Conservation (phyloP, 1,284 basidiomycete genomes). For the Crepidotus sp. region DNA sequence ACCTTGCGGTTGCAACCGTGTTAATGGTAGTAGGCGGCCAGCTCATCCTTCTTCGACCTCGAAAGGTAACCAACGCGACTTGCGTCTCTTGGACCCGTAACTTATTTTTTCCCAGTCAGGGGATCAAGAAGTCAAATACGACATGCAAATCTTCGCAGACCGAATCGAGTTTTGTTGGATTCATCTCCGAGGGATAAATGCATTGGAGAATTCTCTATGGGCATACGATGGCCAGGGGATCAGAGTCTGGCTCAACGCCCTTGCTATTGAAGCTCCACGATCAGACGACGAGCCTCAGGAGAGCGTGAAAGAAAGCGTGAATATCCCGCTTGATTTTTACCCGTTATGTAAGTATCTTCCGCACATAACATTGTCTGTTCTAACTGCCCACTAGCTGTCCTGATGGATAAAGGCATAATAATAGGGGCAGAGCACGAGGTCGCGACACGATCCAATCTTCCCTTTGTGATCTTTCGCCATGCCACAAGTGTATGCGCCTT, state of each 20-base stretch:
- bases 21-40: conserved; percentile 95
- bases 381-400: conserved; percentile 53
- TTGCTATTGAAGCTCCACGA: conserved; percentile 69
- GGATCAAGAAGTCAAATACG: conserved; percentile 89
- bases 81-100: not conserved
- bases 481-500: conserved; percentile 68
- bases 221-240: conserved; percentile 89
- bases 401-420: conserved; percentile 98
- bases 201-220: conserved; percentile 96
- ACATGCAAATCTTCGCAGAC: conserved; percentile 95
- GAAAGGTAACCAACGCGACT: conserved; percentile 42
- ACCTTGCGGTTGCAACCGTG: conserved; percentile 90
- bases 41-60: conserved; percentile 77
- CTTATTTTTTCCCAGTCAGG: conserved; percentile 45
- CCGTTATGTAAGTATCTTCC: conserved; percentile 69
- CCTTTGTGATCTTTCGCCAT: conserved; percentile 90
- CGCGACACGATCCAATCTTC: conserved; percentile 66
- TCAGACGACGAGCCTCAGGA: conserved; percentile 36
- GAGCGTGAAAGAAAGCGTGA: conserved; percentile 86
- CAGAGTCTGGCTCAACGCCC: conserved; percentile 90
- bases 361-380: not conserved
- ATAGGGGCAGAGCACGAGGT: conserved; percentile 92
- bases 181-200: conserved; percentile 85
- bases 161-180: conserved; percentile 99
- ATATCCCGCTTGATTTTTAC: conserved; percentile 88